Percentiles rank a stretch among this genome's conserved stretches.
Evolutionary conservation across 2,329 filamentous ascomycete genomes (phyloP).

Genomic region (Cadophora sp.): DNA sequence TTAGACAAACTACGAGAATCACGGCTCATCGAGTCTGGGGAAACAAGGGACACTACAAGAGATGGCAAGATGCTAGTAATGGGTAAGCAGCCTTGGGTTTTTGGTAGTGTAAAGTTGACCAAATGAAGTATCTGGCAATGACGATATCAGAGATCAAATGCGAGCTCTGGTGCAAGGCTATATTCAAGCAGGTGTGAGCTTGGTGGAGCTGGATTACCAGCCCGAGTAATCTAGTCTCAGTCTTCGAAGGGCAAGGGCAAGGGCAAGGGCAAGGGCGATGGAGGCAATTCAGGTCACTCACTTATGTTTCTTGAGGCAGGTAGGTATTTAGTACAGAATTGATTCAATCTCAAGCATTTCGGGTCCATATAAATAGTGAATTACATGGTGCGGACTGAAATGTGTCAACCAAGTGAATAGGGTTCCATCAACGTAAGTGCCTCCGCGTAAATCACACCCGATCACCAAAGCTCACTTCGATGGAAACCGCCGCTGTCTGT

Average conservation of each 20-base stretch:
- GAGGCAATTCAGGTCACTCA: neutral
- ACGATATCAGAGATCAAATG: constrained; percentile 7
- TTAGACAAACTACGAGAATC: neutral
- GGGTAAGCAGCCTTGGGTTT: neutral
- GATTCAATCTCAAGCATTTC: neutral
- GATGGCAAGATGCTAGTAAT: constrained; percentile 13
- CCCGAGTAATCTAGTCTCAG: constrained; percentile 8
- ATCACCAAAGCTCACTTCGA: neutral
- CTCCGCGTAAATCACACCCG: neutral
- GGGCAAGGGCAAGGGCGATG: neutral
- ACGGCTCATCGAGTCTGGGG: neutral
- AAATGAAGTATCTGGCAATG: neutral
- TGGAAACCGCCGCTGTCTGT: neutral
- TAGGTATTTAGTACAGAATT: constrained; percentile 6
- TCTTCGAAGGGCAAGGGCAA: too few species aligned
- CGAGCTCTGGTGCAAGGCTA: neutral
- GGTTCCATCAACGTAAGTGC: neutral
- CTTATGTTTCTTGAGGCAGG: neutral
- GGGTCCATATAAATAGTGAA: neutral
- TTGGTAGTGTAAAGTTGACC: neutral
- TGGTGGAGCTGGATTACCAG: neutral
- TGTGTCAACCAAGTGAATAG: neutral
- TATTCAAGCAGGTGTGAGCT: neutral
- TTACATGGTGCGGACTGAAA: neutral
- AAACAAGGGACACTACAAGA: constrained; percentile 7